Conservation (phyloP, 192 early-diverging fungal genomes). For the Coemansia sp. region DNA sequence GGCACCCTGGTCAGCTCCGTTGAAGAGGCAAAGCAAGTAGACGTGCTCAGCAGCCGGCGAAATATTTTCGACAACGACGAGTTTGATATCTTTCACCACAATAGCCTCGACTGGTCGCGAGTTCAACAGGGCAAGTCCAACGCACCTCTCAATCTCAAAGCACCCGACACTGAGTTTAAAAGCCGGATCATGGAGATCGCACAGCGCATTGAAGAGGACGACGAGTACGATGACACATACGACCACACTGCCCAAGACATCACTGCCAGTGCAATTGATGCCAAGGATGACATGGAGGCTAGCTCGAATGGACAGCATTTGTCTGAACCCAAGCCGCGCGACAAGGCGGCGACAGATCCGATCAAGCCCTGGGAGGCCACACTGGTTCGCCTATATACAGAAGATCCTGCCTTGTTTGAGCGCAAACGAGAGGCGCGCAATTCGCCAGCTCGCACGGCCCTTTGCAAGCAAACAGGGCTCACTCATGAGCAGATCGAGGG, state of each 20-base stretch:
- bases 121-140: constrained; percentile 71
- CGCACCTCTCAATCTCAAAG: neutral
- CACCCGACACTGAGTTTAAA: constrained; percentile 28
- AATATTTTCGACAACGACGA: constrained; percentile 94
- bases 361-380: constrained; percentile 61
- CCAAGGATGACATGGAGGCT: constrained; percentile 22
- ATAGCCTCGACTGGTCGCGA: constrained; percentile 61
- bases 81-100: constrained; percentile 82
- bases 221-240: constrained; percentile 93
- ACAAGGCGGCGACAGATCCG: constrained; percentile 43
- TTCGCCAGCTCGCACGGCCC: constrained; percentile 55
- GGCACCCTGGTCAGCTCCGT: neutral
- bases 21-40: neutral
- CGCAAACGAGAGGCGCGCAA: constrained; percentile 60
- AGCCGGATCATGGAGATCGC: constrained; percentile 45
- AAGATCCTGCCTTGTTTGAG: constrained; percentile 66
- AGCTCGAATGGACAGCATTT: neutral
- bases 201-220: constrained; percentile 64
- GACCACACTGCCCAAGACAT: constrained; percentile 69
- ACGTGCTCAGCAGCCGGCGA: constrained; percentile 58
- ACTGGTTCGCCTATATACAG: constrained; percentile 61
- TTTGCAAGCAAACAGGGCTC: constrained; percentile 70
- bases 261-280: constrained; percentile 61
- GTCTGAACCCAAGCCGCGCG: constrained; percentile 3
- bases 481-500: constrained; percentile 92